A percentile compares a stretch with the other conserved stretches of the same genome.
Conservation (phyloP, 805 yeast genomes). For the Nakazawaea laoshanensis region DNA sequence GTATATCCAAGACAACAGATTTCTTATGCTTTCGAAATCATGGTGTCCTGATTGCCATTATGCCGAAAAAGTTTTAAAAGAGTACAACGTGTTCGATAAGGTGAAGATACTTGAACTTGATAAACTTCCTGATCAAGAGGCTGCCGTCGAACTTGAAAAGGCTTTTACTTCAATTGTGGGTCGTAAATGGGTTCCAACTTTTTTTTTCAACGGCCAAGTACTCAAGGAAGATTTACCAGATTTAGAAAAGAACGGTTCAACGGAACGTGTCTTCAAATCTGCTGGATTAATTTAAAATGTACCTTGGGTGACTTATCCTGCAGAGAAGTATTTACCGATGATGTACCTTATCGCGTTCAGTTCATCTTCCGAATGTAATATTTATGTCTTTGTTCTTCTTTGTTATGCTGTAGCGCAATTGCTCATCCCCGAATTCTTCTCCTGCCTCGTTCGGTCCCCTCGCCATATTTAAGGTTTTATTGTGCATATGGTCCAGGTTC, state of each 20-base stretch:
- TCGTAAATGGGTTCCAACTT: constrained; percentile 62
- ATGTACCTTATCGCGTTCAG: too few species aligned
- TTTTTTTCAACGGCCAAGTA: constrained; percentile 49
- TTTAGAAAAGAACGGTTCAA: constrained; percentile 25
- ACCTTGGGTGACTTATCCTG: too few species aligned
- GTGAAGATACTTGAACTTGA: constrained; percentile 55
- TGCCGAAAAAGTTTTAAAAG: constrained; percentile 45
- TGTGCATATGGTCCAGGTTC: too few species aligned
- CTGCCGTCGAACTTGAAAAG: constrained; percentile 43
- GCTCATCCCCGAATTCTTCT: too few species aligned
- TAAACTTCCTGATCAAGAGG: constrained; percentile 33
- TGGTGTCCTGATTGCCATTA: constrained; percentile 81
- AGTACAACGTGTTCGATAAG: constrained; percentile 40
- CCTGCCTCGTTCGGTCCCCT: too few species aligned
- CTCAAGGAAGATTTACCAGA: constrained; percentile 42
- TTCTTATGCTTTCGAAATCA: constrained; percentile 54
- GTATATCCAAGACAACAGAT: constrained; percentile 35
- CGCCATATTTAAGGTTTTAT: too few species aligned
- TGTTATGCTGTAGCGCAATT: too few species aligned
- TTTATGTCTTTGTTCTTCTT: too few species aligned
- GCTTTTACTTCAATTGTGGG: constrained; percentile 51
- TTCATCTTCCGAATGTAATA: too few species aligned
- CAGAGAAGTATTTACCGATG: too few species aligned
- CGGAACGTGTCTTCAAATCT: constrained; percentile 25
- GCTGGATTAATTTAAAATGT: constrained; percentile 18